Evolutionary conservation across 2,329 filamentous ascomycete genomes (phyloP), one percentile per base, ranked within the genome.

Genomic region (Verticillium dahliae): DNA sequence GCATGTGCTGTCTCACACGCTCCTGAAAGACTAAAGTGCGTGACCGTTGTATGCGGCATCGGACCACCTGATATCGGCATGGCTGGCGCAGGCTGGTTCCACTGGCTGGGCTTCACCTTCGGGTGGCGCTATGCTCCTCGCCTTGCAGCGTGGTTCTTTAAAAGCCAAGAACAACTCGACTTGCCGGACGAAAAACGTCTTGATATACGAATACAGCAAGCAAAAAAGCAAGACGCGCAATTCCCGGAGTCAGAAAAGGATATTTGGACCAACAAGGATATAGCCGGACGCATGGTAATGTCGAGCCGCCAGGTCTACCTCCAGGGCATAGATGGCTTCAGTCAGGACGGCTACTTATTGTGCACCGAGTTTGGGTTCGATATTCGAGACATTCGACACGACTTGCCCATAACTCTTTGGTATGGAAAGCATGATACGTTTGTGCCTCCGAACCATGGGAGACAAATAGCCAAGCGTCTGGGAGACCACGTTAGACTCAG

Each of bases 1-100:
- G 68, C 65, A 0, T 69, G 68, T 22, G 61, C 65, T 7, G 22
- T 10, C 33, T 33, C 60, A n/a, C 56, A 66, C 50, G 57, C 63
- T 18, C 50, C 34, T 2, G 63, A 66, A 3, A 64, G 62, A 13
- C 63, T 65, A 39, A 60, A 59, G 31, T 60, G 59, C 13, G 62
- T 69, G 4, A 38, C 61, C 31, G 63, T 69, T 31, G 63, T 69
- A 1, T 63, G 62, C 14, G 67, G 67, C 2, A 64, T 69, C 13
- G 66, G 65, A 4, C 67, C 67, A 37, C 60, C 57, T 3, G 66
- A 64, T 37, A 62, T 69, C 5, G 67, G 67, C 31, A 67, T 65
- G 62, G 57, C 50, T 37, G 63, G 62, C 14, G 63, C 63, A 13
- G 62, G 60, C 2, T 65, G 62, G 62, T 59, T 65, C 2, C 63